Evolutionary conservation across 2,329 filamentous ascomycete genomes (phyloP), one percentile per base, ranked within the genome.

Genomic region (Pezizomycotina sp.): DNA sequence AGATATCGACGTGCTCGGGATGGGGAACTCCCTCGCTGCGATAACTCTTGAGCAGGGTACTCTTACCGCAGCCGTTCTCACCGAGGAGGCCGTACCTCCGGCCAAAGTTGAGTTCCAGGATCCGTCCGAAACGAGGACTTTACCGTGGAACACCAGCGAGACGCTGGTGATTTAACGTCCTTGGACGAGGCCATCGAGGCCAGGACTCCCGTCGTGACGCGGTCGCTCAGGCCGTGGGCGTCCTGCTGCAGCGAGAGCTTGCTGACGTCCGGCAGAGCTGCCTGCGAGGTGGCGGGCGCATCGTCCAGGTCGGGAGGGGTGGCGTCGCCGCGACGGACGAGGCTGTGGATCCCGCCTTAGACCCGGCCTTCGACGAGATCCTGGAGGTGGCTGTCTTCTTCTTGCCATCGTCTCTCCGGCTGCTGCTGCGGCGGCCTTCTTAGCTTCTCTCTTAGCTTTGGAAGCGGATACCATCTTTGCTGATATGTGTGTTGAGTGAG

Each of bases 21-120:
- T 98, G 80, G 47, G 89, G 91, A 59, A 74, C 98, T 62, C 98
- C 91, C 63, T 89, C 79, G 55, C 74, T 76, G 52, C 78, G 77
- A 57, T 98, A 92, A 50, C 89, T 73, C 66, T 93, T 95, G 57
- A 98, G 71, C 21, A 98, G 63, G n/a, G 89, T 98, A 48, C 80
- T 91, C 70, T 98, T 98, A 60, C 89, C 89, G 62, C 89, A 98
- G 49, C 89, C 89, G 77, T 98, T 98, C 71, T 98, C 89, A 55
- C 89, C 89, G 48, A 98, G 66, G 40, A 98, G 68, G 59, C 89
- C 89, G 58, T 98, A 98, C 54, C 89, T 74, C 54, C 84, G 79
- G 49, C 79, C 83, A 58, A 82, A 89, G 58, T 79, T 86, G 55
- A 98, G 69, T 62, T 98, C 91, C 59, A 98, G 68, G 32, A 76